Evolutionary conservation across 108 stramenopile genomes (phyloP).

Genomic region (Bacterosira constricta): DNA sequence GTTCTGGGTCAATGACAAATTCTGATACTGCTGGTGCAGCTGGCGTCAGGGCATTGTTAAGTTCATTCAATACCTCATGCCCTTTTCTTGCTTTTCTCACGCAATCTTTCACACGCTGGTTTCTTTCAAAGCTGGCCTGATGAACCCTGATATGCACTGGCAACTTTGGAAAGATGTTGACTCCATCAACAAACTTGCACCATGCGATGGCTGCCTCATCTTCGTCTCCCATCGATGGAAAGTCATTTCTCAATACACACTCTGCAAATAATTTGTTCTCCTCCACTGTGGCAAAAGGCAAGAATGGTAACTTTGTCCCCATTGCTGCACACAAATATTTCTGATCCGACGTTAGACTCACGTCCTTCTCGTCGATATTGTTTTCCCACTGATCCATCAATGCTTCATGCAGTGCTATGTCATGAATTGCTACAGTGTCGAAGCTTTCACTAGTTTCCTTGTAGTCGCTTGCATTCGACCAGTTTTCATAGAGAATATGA

Average conservation of each 20-base stretch:
- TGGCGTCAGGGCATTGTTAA: no score
- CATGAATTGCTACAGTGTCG: conserved; percentile 23
- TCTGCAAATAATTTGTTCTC: conserved; percentile 5
- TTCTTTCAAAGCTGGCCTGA: conserved; percentile 2
- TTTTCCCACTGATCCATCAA: not conserved
- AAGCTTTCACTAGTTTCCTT: conserved; percentile 28
- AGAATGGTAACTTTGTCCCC: conserved; percentile 8
- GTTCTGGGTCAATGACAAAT: no score
- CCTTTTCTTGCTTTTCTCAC: no score
- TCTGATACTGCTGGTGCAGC: no score
- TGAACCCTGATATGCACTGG: conserved; percentile 15
- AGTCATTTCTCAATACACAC: not conserved
- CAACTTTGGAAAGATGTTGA: conserved; percentile 28
- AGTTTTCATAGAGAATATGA: conserved; percentile 18
- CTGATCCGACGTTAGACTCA: conserved; percentile 25
- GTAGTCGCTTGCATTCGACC: conserved; percentile 44
- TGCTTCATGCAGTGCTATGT: not conserved
- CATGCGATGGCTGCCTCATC: conserved; percentile 14
- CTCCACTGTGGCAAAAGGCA: conserved; percentile 4
- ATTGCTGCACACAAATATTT: conserved; percentile 12
- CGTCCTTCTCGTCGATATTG: not conserved
- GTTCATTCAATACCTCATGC: no score
- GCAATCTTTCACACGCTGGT: conserved; percentile 23
- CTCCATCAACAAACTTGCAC: conserved; percentile 33
- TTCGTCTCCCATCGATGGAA: not conserved